Base-by-base conservation (phyloP, 345 rosid species). In the Limnanthes douglasii region DNA sequence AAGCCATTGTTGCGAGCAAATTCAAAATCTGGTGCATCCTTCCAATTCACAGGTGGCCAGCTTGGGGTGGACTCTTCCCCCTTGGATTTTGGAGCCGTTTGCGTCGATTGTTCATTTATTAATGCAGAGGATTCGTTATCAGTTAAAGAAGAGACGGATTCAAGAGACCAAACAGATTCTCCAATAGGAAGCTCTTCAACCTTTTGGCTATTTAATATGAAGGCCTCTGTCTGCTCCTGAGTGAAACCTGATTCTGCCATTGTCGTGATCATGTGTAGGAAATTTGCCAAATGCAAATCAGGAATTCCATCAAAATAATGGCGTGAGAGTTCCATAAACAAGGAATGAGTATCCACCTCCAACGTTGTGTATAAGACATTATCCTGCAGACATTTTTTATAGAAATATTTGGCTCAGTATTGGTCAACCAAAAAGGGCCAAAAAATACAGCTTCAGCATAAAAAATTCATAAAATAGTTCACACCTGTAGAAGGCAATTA, bases 1-100 rank as follows among this genome's bases (percentile, higher is more conserved):
- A 57, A 48, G 36, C 63, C 72, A 48, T 64, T 50, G 11, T 38
- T 46, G 19, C 33, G 50, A 18, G 62, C 63, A 43, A 60, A 51
- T 11, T 53, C 37, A 41, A 59, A 61, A 54, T 49, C 73, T 9
- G 78, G 77, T 11, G 73, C 73, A 31, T 72, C 64, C 60, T 55
- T 84, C 77, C 92, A 77, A 53, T 67, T 75, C 14, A 39, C 61
- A 15, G 86, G 86, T 25, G 86, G 86, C 95, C 93, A 79, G 51
- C 43, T 60, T 11, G 74, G 54, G 60, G 34, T 48, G 41, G 63
- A 70, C 16, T 46, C 44, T 54, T 58, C 69, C 63, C 48, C 51
- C 56, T 59, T 73, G 50, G 61, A 56, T 25, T 43, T 56, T 3
- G 32, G 23, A 56, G 41, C 50, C 21, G 45, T 54, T 1, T 23